These are phyloP conservation scores for Chalciporus chontae DNA, from an alignment of 768 basidiomycete species.

Conservation along the genomic window DNA sequence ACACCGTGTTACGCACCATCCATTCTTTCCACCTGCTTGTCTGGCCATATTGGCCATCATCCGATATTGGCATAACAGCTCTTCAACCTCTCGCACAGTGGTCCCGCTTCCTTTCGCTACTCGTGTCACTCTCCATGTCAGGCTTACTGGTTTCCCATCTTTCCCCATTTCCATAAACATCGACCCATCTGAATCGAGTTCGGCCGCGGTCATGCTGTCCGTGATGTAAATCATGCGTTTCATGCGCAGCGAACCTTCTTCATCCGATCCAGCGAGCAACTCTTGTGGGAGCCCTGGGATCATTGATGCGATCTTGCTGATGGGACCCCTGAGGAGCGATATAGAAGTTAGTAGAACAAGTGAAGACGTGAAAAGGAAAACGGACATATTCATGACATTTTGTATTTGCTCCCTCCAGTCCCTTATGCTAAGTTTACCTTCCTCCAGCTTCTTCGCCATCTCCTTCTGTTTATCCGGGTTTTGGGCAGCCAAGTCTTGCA, in stretches of 20 bases:
- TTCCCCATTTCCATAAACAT: conserved; percentile 84
- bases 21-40: conserved; percentile 96
- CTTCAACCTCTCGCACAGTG: conserved; percentile 96
- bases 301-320: conserved; percentile 98
- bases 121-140: conserved; percentile 87
- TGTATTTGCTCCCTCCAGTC: conserved; percentile 98
- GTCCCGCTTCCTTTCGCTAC: conserved; percentile 95
- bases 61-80: conserved; percentile 90
- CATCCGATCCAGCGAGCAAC: conserved; percentile 87
- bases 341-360: conserved; percentile 6
- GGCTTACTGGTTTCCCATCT: conserved; percentile 77
- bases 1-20: conserved; percentile 54
- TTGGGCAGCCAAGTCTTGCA: conserved; percentile 91
- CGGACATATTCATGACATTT: conserved; percentile 96
- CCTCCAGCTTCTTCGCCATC: conserved; percentile 95
- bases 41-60: conserved; percentile 99
- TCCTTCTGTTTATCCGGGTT: conserved; percentile 98
- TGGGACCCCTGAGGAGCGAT: conserved; percentile 73
- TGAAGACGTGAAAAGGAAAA: conserved; percentile 11
- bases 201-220: conserved; percentile 91
- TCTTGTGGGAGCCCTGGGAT: conserved; percentile 95
- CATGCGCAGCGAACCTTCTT: conserved; percentile 86
- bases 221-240: conserved; percentile 99
- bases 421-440: conserved; percentile 93
- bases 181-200: conserved; percentile 93